Percentiles rank a stretch among this genome's conserved stretches.
phyloP scores from a whole-genome alignment of 129 eudicot species.

The Deinandra increscens region DNA sequence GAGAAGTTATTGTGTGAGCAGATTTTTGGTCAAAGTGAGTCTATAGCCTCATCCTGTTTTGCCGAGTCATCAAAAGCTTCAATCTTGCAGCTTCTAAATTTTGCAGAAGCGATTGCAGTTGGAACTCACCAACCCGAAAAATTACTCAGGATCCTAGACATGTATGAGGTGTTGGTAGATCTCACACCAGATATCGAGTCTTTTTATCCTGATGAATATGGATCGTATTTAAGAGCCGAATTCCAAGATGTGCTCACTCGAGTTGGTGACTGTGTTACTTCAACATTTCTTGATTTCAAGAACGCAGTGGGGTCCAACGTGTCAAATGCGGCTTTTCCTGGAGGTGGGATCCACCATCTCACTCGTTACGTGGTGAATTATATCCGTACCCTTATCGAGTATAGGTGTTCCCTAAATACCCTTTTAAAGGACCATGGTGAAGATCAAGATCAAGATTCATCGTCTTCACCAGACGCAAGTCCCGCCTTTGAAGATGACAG shows the following conservation, averaged over 20 bases:
- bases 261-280: slow-evolving; percentile 64
- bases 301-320: slow-evolving; percentile 58
- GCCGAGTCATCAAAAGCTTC: slow-evolving; percentile 69
- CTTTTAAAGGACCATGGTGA: slow-evolving; percentile 52
- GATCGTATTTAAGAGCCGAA: slow-evolving; percentile 48
- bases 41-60: slow-evolving; percentile 51
- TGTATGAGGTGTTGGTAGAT: slow-evolving; percentile 71
- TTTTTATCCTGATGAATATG: slow-evolving; percentile 53
- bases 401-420: slow-evolving; percentile 54
- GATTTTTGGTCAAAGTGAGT: slow-evolving; percentile 52
- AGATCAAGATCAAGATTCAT: slow-evolving; percentile 24
- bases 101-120: slow-evolving; percentile 75
- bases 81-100: slow-evolving; percentile 63
- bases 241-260: slow-evolving; percentile 50
- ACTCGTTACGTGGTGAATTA: slow-evolving; percentile 92
- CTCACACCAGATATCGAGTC: slow-evolving; percentile 61
- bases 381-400: slow-evolving; percentile 57
- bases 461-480: slow-evolving; percentile 49
- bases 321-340: slow-evolving; percentile 67
- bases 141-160: slow-evolving; percentile 69
- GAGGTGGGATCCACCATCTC: slow-evolving; percentile 87
- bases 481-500: slow-evolving; percentile 44
- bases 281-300: slow-evolving; percentile 76
- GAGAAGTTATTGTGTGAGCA: slow-evolving; percentile 68
- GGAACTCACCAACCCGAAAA: slow-evolving; percentile 87